Conservation (phyloP, 371 early-diverging fungal species). For the Aphelidium insulamus region DNA sequence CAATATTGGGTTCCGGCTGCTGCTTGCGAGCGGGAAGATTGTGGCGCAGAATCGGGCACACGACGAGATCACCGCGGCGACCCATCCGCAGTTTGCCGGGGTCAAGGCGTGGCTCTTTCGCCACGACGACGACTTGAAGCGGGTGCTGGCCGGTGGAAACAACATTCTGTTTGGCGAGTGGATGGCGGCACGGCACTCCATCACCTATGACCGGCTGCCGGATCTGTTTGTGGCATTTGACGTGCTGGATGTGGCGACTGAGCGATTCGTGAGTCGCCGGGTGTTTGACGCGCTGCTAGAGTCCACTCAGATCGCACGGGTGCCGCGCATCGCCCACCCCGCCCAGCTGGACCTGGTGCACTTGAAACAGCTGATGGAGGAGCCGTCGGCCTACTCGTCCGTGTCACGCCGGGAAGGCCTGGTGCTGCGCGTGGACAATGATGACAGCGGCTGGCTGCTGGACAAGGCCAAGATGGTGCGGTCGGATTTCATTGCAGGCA, state of each 20-base stretch:
- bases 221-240: conserved; percentile 27
- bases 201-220: conserved; percentile 15
- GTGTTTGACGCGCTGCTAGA: conserved; percentile 2
- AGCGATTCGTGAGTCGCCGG: conserved; percentile 4
- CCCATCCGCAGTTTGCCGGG: conserved; percentile 14
- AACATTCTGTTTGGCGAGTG: conserved; percentile 27
- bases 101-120: conserved; percentile 6
- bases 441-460: conserved; percentile 10
- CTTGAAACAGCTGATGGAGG: not conserved
- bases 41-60: conserved; percentile 13
- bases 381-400: conserved; percentile 1
- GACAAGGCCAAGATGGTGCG: conserved; percentile 19
- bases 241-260: conserved; percentile 7
- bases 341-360: not conserved
- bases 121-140: not conserved
- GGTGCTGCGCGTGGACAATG: conserved; percentile 8
- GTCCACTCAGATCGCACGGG: conserved; percentile 1
- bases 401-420: conserved; percentile 6
- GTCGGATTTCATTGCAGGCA: conserved; percentile 20
- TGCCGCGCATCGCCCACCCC: conserved; percentile 1
- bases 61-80: conserved; percentile 6
- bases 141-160: not conserved
- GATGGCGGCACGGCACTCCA: conserved; percentile 21
- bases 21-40: conserved; percentile 6
- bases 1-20: conserved; percentile 17